Evolutionary conservation across 192 early-diverging fungal genomes (phyloP), one percentile per base, ranked within the genome.

Genomic region (Irineochytrium annulatum): DNA sequence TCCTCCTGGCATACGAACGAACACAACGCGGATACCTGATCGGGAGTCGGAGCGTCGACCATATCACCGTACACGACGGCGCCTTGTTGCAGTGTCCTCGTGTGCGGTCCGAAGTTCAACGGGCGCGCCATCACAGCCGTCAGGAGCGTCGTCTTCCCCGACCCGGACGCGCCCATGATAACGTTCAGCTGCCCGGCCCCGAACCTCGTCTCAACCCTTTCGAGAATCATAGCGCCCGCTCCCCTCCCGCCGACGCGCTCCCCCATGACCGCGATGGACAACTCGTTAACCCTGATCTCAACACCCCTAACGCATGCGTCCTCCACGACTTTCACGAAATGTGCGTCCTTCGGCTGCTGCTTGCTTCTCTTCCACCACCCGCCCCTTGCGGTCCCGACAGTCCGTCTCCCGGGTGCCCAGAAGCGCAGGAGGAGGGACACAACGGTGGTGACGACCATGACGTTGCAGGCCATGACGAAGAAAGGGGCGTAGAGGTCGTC

Each of bases 91-190:
- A n/a, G n/a, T n/a, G n/a, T n/a, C n/a, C n/a, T n/a, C 3, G 60
- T 45, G 26, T 63, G 53, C 3, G 69, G 55, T 14, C 70, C 63
- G 3, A 66, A 24, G 5, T 54, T 19, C n/a, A 65, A 31, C 3
- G 46, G 24, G 3, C 74, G 66, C 8, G 59, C 69, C 54, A 70
- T 68, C 30, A 79, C 51, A 0, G 74, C 49, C 34, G 64, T 68
- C 24, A 79, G 43, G 29, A 79, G 65, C 3, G 65, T 77, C 19
- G 75, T 65, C 52, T 79, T 79, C 24, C 69, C 77, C 0, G 73
- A 64, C 14, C 79, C 79, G 17, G 65, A 69, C 1, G 73, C 57
- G 0, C 79, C 79, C 26, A 77, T 65, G 59, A 81, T 70, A 17
- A 76, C 70, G 8, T 68, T 68, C 27, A 81, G 59, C 28, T 71